Evolutionary conservation across 768 basidiomycete species (phyloP), one percentile per base, ranked within the genome.

Genomic region (Steccherinum ochraceum): DNA sequence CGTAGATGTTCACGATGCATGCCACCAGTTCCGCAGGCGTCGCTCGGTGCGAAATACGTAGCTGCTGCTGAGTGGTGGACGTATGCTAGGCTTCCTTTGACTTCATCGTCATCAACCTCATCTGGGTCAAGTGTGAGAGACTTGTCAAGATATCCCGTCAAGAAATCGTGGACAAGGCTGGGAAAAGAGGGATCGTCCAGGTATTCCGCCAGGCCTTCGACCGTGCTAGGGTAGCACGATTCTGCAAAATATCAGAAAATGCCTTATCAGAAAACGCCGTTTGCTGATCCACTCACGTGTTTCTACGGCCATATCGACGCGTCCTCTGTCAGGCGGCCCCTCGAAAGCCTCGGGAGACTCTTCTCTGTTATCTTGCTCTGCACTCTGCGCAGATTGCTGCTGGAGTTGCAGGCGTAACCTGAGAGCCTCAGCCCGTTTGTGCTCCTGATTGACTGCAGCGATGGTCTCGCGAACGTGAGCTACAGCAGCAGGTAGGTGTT

Each of bases 1-100:
- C 54, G 21, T 12, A 69, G 62, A 5, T 24, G 30, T 47, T 69
- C 58, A 0, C 20, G 10, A 5, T 52, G 52, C 65, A 69, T 67
- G 3, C 63, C 58, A 4, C 50, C 24, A 5, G 40, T 24, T 0
- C 65, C 61, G 23, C 56, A 53, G 2, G 55, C 27, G 16, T 69
- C 59, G 27, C 68, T 67, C 0, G 64, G 61, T 1, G 58, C 55
- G 50, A 54, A 64, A 21, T 60, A 69, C 4, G 11, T 21, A 1
- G 59, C 56, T 1, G 47, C 49, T 2, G 58, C 57, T 0, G 61
- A 68, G 26, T 63, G 57, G 18, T 55, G 58, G 3, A 68, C 46
- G 0, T 18, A 35, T 7, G 30, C 30, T 16, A 7, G 7, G 7
- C 7, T 7, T 7, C 7, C 30, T 16, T 7, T 16, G 7, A 35